Percentiles rank a stretch among this genome's conserved stretches.
phyloP scores from a whole-genome alignment of 306 rosid genomes.

The Heteromeles arbutifolia region DNA sequence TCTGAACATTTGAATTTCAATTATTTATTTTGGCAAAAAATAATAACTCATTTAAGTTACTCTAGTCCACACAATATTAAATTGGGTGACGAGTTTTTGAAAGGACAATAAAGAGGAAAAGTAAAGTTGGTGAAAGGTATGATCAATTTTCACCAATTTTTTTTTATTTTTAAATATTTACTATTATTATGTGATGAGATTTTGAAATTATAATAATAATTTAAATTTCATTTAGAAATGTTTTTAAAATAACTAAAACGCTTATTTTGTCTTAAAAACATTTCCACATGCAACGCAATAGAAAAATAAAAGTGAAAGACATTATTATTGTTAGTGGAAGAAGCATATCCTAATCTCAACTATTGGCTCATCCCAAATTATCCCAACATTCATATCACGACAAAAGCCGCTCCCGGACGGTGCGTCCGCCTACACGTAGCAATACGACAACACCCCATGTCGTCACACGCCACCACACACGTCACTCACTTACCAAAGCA shows the following conservation, averaged over 20 bases:
- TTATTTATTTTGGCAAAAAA: too few relatives aligned
- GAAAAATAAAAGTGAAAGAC: not conserved
- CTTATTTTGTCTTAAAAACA: not conserved
- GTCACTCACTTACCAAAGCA: not conserved
- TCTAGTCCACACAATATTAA: too few relatives aligned
- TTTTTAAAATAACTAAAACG: too few relatives aligned
- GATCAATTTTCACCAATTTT: too few relatives aligned
- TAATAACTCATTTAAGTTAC: not conserved
- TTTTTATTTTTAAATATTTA: too few relatives aligned
- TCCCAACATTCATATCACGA: not conserved
- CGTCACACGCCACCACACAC: not conserved
- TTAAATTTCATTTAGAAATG: too few relatives aligned
- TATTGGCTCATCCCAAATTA: not conserved
- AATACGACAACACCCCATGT: not conserved
- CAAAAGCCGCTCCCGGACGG: slow-evolving; percentile 9
- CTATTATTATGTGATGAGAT: too few relatives aligned
- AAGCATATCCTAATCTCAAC: not conserved
- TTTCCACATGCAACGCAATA: not conserved
- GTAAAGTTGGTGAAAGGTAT: too few relatives aligned
- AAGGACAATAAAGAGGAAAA: not conserved
- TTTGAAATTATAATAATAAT: too few relatives aligned
- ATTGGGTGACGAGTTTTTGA: not conserved
- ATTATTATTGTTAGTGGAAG: not conserved
- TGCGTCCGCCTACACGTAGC: slow-evolving; percentile 1
- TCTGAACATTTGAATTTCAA: too few relatives aligned